Conservation (phyloP, 805 yeast species). For the Sugiyamaella americana region DNA sequence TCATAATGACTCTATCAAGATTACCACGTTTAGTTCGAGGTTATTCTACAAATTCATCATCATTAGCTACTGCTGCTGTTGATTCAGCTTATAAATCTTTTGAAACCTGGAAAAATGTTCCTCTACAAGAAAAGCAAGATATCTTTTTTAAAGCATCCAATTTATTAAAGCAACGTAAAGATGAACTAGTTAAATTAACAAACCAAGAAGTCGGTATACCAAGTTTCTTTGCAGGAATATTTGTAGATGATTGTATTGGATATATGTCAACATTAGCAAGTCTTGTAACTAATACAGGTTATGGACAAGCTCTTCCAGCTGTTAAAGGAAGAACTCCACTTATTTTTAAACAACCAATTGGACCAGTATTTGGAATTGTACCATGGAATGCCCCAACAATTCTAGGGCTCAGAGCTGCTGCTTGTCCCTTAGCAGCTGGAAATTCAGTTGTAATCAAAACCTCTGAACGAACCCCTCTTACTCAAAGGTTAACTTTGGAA, state of each 20-base stretch:
- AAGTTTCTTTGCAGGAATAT: slow-evolving; percentile 58
- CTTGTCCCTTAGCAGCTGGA: slow-evolving; percentile 80
- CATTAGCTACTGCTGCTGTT: slow-evolving; percentile 3
- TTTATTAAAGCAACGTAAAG: neutral
- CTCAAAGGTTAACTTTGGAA: slow-evolving; percentile 60
- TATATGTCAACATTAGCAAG: slow-evolving; percentile 68
- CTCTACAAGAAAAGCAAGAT: slow-evolving; percentile 2
- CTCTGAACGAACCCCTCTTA: slow-evolving; percentile 73
- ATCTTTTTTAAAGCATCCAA: neutral
- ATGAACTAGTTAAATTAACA: slow-evolving; percentile 28
- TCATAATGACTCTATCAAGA: too few species aligned
- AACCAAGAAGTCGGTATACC: slow-evolving; percentile 43
- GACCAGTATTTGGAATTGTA: slow-evolving; percentile 80
- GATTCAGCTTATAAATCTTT: slow-evolving; percentile 1
- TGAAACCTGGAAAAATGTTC: slow-evolving; percentile 4
- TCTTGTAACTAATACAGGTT: slow-evolving; percentile 65
- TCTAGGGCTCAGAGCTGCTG: slow-evolving; percentile 79
- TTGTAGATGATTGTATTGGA: slow-evolving; percentile 64
- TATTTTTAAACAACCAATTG: slow-evolving; percentile 73
- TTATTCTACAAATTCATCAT: neutral
- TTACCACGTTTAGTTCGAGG: too few species aligned
- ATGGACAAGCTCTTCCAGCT: slow-evolving; percentile 43
- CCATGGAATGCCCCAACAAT: slow-evolving; percentile 87
- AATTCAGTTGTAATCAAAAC: slow-evolving; percentile 74
- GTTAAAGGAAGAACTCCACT: slow-evolving; percentile 58